Conservation (phyloP, 768 basidiomycete genomes). For the Kwoniella sp. region DNA sequence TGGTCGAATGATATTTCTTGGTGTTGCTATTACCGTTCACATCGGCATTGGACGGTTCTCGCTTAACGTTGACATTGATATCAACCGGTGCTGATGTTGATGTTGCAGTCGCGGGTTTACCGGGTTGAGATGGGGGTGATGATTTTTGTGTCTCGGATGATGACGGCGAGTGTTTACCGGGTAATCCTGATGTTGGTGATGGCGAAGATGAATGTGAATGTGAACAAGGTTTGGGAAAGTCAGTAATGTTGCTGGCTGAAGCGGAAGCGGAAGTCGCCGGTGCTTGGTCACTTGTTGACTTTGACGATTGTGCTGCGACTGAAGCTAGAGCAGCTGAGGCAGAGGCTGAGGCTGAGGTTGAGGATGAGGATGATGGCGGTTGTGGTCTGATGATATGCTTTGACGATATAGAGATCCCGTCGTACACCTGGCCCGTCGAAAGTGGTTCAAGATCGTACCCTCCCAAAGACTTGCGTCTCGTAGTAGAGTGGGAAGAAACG, state of each 20-base stretch:
- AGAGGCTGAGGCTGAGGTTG: background rate
- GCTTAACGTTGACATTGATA: background rate
- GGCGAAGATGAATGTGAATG: too few species aligned
- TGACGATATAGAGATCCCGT: slow-evolving; percentile 5
- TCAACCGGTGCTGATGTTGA: too few species aligned
- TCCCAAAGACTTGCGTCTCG: background rate
- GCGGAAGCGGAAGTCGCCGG: background rate
- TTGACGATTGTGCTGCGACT: background rate
- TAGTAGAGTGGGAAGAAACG: slow-evolving; percentile 1
- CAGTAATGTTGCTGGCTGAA: background rate
- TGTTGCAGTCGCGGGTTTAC: background rate
- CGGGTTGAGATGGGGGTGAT: background rate
- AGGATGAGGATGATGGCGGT: background rate
- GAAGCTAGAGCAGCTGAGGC: too few species aligned
- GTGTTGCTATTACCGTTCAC: background rate
- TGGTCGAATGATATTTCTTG: background rate
- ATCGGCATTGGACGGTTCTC: background rate
- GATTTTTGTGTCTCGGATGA: slow-evolving; percentile 2
- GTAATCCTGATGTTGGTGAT: too few species aligned
- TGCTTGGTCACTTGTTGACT: background rate
- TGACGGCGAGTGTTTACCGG: background rate
- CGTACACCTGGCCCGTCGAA: slow-evolving; percentile 17
- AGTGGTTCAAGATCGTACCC: slow-evolving; percentile 8
- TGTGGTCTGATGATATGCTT: background rate
- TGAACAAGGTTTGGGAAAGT: background rate